phyloP scores from a whole-genome alignment of 164 flowering plant genomes.

The Cinnamomum chago region DNA sequence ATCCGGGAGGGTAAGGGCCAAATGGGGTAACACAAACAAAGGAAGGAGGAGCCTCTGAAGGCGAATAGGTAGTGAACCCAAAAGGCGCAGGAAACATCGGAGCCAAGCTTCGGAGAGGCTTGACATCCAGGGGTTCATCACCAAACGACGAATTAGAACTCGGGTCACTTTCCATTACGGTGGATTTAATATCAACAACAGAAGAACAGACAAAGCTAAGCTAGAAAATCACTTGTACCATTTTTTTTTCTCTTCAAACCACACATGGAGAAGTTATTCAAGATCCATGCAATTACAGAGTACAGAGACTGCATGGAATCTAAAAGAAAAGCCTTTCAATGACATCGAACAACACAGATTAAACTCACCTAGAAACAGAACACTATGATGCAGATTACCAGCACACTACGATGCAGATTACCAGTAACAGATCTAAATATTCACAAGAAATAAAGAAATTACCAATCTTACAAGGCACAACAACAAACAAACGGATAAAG shows the following conservation, averaged over 20 bases:
- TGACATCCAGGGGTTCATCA: conserved; percentile 64
- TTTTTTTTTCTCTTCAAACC: neutral
- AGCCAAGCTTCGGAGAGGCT: conserved; percentile 56
- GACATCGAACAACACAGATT: neutral
- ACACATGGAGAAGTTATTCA: neutral
- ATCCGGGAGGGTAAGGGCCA: conserved; percentile 48
- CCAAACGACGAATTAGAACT: neutral
- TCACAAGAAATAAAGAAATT: neutral
- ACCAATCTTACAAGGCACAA: neutral
- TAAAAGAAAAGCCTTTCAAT: neutral
- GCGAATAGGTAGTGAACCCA: conserved; percentile 23
- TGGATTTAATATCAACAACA: neutral
- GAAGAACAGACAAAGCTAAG: neutral
- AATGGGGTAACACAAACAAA: conserved; percentile 46
- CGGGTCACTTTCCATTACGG: conserved; percentile 2
- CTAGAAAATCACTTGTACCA: neutral
- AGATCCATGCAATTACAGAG: neutral
- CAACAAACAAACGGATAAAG: neutral
- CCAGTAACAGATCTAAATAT: neutral
- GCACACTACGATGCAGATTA: neutral
- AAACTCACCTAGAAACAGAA: neutral
- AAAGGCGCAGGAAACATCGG: conserved; percentile 57
- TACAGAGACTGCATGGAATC: neutral
- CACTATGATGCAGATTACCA: neutral
- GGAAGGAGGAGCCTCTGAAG: conserved; percentile 33